These are phyloP conservation scores for Cryptosporidium ubiquitum DNA, from an alignment of 169 alveolate genomes.

Conservation along the genomic window DNA sequence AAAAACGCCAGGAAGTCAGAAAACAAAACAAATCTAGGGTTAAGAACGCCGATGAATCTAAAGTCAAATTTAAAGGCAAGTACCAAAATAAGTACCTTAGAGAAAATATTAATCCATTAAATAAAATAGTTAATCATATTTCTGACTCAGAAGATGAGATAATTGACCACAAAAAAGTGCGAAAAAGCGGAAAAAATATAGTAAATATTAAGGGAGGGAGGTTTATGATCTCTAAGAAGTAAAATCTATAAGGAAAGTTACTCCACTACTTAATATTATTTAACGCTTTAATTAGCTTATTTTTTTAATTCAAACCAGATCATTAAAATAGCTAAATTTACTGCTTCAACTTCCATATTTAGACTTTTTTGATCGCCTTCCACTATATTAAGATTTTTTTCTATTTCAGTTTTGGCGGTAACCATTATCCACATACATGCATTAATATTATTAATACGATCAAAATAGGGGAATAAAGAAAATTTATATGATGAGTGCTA, in stretches of 20 bases:
- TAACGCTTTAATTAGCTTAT: background rate
- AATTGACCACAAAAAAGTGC: background rate
- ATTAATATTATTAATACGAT: background rate
- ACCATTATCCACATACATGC: background rate
- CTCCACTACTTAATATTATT: background rate
- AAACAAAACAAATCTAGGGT: background rate
- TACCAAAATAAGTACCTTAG: background rate
- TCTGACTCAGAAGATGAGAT: constrained; percentile 48
- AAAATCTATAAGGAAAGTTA: background rate
- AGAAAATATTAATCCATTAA: background rate
- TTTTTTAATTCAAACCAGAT: background rate
- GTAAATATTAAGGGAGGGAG: constrained; percentile 57
- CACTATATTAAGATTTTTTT: no score
- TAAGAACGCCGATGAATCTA: background rate
- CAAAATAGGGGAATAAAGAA: background rate
- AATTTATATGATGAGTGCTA: background rate
- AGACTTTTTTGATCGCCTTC: background rate
- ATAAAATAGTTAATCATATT: background rate
- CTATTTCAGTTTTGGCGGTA: background rate
- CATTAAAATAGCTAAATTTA: no score
- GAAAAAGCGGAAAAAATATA: constrained; percentile 5
- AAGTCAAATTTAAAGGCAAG: background rate
- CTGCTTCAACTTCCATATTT: background rate
- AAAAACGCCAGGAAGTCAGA: constrained; percentile 40
- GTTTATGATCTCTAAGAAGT: constrained; percentile 16